Evolutionary conservation across 129 eudicot species (phyloP), one percentile per base, ranked within the genome.

Genomic region (Chrysanthemum lavandulifolium): DNA sequence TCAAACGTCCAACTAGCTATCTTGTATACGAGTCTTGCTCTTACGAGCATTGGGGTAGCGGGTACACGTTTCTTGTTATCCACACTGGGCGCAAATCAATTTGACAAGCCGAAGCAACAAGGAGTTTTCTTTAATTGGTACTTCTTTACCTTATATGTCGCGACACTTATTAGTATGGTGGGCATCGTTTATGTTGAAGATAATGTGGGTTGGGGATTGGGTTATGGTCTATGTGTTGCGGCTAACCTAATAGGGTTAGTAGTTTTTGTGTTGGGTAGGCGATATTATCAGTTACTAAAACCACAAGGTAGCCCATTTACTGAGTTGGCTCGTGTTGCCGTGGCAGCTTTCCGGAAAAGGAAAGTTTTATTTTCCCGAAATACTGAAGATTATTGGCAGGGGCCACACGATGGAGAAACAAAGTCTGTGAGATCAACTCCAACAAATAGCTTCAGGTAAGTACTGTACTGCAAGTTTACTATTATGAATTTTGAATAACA

Each of bases 11-110:
- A 84, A 55, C 53, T 65, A 2, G 83, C 72, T 1, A 13, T 78
- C 61, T 58, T 86, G 19, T 82, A 69, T 64, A 18, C 50, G 0
- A 79, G 83, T 33, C 13, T 82, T 67, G 69, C 73, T 8, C 76
- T 86, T 9, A 78, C 82, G 13, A 66, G 76, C 10, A 15, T 86
- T 0, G 87, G 87, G 6, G 69, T 74, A 16, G 85, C 83, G 0
- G 90, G 90, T 60, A 73, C 90, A 9, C 76, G 87, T 5, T 72
- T 75, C 77, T 76, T 80, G 16, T 61, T 82, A 13, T 84, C 83
- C 18, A 73, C 84, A 15, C 73, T 85, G 80, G 86, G 89, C 3
- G 89, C 89, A 0, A 65, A 85, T 36, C 89, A 85, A 29, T 79
- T 82, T 10, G 59, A 71, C 27, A 76, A 79, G n/a, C 72, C 71